Percentiles rank a stretch among this genome's conserved stretches.
Evolutionary conservation across 2,329 filamentous ascomycete species (phyloP).

Genomic region (Aspergillus puulaauensis): DNA sequence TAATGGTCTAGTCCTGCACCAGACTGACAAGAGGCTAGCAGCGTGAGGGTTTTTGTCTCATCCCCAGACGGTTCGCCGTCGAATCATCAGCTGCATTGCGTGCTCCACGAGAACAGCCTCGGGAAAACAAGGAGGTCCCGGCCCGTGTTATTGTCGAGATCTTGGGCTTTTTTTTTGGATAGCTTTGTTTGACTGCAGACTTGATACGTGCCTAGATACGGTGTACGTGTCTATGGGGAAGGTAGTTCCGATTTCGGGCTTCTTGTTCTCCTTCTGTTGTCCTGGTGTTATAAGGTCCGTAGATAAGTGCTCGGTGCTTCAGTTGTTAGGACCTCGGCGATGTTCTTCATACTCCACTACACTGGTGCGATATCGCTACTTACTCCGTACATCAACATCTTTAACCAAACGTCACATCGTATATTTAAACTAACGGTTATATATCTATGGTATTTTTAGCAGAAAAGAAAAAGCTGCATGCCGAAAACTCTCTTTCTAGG

Average conservation of each 20-base stretch:
- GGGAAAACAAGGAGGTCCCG: conserved; percentile 27
- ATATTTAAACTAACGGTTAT: neutral
- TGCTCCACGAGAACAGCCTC: conserved; percentile 28
- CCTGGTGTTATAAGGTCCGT: too few relatives aligned
- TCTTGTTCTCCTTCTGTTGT: neutral
- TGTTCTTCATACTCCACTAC: too few relatives aligned
- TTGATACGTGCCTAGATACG: too few relatives aligned
- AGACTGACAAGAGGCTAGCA: neutral
- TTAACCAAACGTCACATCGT: neutral
- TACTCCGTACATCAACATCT: too few relatives aligned
- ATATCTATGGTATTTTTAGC: neutral
- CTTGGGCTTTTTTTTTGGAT: too few relatives aligned
- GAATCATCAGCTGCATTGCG: neutral
- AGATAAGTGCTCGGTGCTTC: too few relatives aligned
- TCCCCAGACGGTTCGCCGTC: neutral
- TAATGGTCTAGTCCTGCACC: neutral
- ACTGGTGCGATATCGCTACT: too few relatives aligned
- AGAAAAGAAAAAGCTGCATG: neutral
- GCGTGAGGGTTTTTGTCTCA: neutral
- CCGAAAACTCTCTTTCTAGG: neutral
- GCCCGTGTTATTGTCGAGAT: conserved; percentile 14
- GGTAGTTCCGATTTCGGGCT: neutral
- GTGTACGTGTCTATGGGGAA: neutral
- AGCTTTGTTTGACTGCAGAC: too few relatives aligned
- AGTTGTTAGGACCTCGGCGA: too few relatives aligned